These are phyloP conservation scores for Xylaria sp. DNA, from an alignment of 2,329 filamentous ascomycete species.

Conservation along the genomic window DNA sequence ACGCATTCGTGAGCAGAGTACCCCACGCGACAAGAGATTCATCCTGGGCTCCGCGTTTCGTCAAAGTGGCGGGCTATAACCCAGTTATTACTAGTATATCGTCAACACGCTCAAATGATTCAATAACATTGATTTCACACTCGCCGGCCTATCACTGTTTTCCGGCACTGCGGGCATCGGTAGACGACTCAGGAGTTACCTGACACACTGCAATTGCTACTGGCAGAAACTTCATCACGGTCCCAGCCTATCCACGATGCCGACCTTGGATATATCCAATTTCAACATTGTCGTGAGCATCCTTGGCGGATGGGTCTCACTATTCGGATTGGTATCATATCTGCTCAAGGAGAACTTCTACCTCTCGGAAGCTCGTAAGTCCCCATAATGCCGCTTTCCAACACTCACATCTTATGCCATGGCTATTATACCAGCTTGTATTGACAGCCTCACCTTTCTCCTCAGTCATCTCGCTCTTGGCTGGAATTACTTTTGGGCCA, in stretches of 20 bases:
- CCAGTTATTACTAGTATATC: slow-evolving; percentile 8
- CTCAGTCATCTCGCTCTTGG: slow-evolving; percentile 83
- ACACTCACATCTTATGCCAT: neutral
- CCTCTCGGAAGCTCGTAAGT: slow-evolving; percentile 86
- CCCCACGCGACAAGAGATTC: neutral
- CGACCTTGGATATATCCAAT: slow-evolving; percentile 70
- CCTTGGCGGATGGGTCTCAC: slow-evolving; percentile 85
- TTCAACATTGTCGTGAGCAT: slow-evolving; percentile 88
- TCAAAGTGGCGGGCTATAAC: slow-evolving; percentile 42
- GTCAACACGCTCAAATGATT: slow-evolving; percentile 51
- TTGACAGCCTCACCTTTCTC: slow-evolving; percentile 11
- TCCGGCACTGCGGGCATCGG: slow-evolving; percentile 49
- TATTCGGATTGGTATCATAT: slow-evolving; percentile 93
- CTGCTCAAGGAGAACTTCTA: slow-evolving; percentile 91
- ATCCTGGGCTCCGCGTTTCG: neutral
- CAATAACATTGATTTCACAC: slow-evolving; percentile 56
- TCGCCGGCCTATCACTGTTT: slow-evolving; percentile 47
- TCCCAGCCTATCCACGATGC: slow-evolving; percentile 51
- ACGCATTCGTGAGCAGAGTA: neutral
- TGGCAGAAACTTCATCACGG: slow-evolving; percentile 2
- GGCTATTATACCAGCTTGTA: neutral
- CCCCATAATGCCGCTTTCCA: neutral
- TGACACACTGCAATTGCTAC: slow-evolving; percentile 39
- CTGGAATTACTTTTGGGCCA: slow-evolving; percentile 82
- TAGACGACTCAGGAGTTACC: slow-evolving; percentile 55